Conservation (phyloP, 768 basidiomycete genomes). For the Leccinum boreale region DNA sequence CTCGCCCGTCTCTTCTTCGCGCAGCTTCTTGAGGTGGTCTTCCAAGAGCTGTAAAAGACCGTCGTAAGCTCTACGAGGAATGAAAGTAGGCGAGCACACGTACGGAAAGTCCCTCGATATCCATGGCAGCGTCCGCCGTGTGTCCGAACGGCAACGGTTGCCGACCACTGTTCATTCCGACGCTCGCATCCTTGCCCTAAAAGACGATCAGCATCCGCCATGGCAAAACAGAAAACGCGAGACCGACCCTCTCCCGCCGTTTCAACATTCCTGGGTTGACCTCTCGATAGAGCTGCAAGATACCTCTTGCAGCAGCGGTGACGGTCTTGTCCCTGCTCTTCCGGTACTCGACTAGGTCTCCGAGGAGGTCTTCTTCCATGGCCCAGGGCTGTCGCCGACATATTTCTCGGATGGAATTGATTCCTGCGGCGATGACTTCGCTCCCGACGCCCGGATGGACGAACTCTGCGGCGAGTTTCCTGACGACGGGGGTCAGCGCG, state of each 20-base stretch:
- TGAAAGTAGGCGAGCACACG: slow-evolving; percentile 24
- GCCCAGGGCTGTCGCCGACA: slow-evolving; percentile 93
- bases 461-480: slow-evolving; percentile 92
- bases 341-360: slow-evolving; percentile 90
- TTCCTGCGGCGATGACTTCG: slow-evolving; percentile 94
- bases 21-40: slow-evolving; percentile 73
- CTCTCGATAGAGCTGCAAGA: slow-evolving; percentile 91
- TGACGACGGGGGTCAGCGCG: slow-evolving; percentile 80
- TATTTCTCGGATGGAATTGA: slow-evolving; percentile 95
- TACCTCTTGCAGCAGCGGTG: slow-evolving; percentile 80
- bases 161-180: slow-evolving; percentile 60
- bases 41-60: slow-evolving; percentile 65
- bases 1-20: slow-evolving; percentile 55
- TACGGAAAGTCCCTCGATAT: slow-evolving; percentile 89
- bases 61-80: background rate
- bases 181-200: slow-evolving; percentile 88
- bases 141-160: slow-evolving; percentile 85
- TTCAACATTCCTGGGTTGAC: slow-evolving; percentile 93
- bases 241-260: slow-evolving; percentile 73
- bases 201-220: slow-evolving; percentile 2
- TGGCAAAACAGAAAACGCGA: background rate
- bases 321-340: slow-evolving; percentile 96
- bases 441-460: slow-evolving; percentile 95
- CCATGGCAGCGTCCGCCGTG: slow-evolving; percentile 63
- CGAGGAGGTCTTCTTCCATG: slow-evolving; percentile 92